Conservation (phyloP, 2,329 filamentous ascomycete genomes). For the Metarhizium sp. region DNA sequence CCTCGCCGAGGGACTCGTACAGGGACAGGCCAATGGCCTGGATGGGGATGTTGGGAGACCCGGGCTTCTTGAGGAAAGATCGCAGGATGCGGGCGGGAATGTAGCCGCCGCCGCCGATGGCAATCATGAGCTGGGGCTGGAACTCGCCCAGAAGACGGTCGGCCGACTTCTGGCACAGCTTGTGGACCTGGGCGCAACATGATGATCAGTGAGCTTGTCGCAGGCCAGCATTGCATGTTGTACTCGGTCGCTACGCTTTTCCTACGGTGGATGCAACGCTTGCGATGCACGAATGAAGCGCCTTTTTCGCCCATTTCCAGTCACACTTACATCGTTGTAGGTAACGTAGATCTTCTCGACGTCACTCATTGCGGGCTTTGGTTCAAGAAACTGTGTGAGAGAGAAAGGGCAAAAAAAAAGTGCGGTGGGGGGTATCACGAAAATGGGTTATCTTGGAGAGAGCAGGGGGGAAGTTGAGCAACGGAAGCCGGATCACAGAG, state of each 20-base stretch:
- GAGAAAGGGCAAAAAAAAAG: neutral
- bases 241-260: neutral
- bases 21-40: constrained; percentile 97
- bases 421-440: neutral
- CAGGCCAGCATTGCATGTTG: neutral
- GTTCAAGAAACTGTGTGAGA: neutral
- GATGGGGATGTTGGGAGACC: constrained; percentile 90
- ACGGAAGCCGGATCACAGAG: neutral
- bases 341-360: constrained; percentile 81
- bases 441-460: neutral
- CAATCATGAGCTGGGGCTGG: constrained; percentile 93
- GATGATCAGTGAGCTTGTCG: neutral
- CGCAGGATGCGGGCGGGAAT: constrained; percentile 94
- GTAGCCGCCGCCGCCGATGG: constrained; percentile 95
- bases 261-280: neutral
- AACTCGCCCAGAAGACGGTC: constrained; percentile 73
- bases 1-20: constrained; percentile 71
- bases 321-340: constrained; percentile 73
- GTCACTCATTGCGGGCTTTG: constrained; percentile 43
- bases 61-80: constrained; percentile 88
- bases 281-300: neutral
- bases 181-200: constrained; percentile 66
- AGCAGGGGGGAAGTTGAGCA: neutral
- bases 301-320: neutral
- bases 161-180: constrained; percentile 85